Evolutionary conservation across 495 filamentous ascomycete species (phyloP).

Genomic region (Aspergillus haitiensis): DNA sequence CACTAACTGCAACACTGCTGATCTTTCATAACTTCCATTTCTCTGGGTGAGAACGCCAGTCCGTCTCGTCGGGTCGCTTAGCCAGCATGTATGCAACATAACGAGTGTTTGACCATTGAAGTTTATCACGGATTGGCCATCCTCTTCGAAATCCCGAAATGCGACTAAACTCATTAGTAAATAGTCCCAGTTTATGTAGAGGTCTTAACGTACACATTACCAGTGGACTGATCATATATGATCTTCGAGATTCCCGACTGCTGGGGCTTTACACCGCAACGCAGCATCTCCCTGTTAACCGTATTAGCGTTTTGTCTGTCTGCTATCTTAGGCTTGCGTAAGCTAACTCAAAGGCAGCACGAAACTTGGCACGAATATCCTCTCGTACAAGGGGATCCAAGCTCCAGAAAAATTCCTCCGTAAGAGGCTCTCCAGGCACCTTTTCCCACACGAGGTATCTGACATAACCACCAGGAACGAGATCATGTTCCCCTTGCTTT

Average conservation of each 20-base stretch:
- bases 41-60: no score
- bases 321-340: slow-evolving; percentile 1
- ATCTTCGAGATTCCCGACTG: slow-evolving; percentile 2
- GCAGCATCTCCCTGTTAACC: slow-evolving; percentile 3
- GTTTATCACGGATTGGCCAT: slow-evolving; percentile 4
- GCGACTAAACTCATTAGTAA: slow-evolving; percentile 9
- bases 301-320: slow-evolving; percentile 5
- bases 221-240: slow-evolving; percentile 3
- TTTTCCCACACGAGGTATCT: slow-evolving; percentile 6
- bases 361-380: slow-evolving; percentile 8
- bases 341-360: slow-evolving; percentile 4
- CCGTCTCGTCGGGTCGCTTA: no score
- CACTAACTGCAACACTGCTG: no score
- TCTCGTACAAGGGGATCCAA: slow-evolving; percentile 9
- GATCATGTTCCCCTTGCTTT: slow-evolving; percentile 6
- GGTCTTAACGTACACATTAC: slow-evolving; percentile 1
- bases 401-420: slow-evolving; percentile 8
- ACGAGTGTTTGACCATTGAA: no score
- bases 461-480: slow-evolving; percentile 3
- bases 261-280: slow-evolving; percentile 5
- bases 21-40: no score
- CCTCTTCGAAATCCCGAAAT: slow-evolving; percentile 4
- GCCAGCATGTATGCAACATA: no score
- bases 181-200: slow-evolving; percentile 2
- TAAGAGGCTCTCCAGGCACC: no score